phyloP scores from a whole-genome alignment of 192 early-diverging fungal genomes.

The Glomus cerebriforme region DNA sequence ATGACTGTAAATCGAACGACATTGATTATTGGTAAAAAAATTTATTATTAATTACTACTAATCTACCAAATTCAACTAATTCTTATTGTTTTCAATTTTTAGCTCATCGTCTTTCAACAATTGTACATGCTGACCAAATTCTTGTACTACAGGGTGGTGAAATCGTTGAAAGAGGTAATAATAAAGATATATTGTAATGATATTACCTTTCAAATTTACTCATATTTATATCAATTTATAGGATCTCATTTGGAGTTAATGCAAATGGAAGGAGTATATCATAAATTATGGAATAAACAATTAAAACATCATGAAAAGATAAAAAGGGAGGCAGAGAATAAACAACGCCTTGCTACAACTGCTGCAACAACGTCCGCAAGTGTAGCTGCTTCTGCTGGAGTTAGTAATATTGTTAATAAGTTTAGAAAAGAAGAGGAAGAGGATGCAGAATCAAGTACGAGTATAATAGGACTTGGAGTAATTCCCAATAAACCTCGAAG shows the following conservation, averaged over 20 bases:
- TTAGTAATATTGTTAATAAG: not conserved
- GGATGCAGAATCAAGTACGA: not conserved
- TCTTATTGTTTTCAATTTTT: constrained; percentile 66
- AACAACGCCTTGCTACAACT: not conserved
- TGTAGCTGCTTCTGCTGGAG: not conserved
- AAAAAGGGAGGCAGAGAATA: constrained; percentile 19
- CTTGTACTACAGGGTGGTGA: constrained; percentile 74
- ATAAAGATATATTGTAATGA: not conserved
- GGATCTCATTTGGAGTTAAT: constrained; percentile 61
- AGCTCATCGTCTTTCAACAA: constrained; percentile 78
- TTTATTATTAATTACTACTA: constrained; percentile 52
- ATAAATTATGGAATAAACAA: constrained; percentile 74
- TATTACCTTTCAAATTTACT: constrained; percentile 19
- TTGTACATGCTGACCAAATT: constrained; percentile 75
- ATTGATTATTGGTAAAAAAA: constrained; percentile 69
- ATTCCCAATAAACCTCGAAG: not conserved
- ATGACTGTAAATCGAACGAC: constrained; percentile 72
- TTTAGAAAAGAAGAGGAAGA: not conserved
- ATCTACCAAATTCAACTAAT: constrained; percentile 60
- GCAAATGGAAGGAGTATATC: constrained; percentile 61
- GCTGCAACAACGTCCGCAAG: not conserved
- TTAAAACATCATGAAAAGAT: constrained; percentile 29
- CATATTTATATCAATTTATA: not conserved
- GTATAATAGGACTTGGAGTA: not conserved
- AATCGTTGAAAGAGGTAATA: constrained; percentile 68